Conservation (phyloP, 768 basidiomycete species). For the Solioccasus polychromus region DNA sequence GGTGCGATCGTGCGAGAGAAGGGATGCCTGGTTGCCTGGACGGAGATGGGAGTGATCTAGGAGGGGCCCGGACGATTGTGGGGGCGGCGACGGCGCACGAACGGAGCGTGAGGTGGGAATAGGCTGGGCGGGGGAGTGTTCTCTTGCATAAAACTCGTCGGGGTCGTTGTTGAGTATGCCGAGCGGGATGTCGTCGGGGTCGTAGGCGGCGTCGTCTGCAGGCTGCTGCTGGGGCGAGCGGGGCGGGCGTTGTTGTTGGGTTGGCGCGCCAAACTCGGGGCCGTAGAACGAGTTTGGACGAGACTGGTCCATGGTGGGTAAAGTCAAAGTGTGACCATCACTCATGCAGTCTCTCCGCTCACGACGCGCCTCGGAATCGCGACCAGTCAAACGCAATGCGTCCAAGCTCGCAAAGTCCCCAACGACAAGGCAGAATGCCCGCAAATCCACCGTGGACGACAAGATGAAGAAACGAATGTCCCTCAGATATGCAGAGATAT, state of each 20-base stretch:
- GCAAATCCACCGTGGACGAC: conserved; percentile 63
- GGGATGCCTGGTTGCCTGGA: conserved; percentile 88
- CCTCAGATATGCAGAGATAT: conserved; percentile 87
- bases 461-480: conserved; percentile 97
- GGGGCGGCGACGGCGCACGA: conserved; percentile 65
- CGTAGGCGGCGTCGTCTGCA: conserved; percentile 32
- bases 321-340: conserved; percentile 11
- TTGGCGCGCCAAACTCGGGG: conserved; percentile 22
- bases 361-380: conserved; percentile 45
- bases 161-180: conserved; percentile 31
- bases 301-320: conserved; percentile 31
- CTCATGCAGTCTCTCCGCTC: conserved; percentile 58
- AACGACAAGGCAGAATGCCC: conserved; percentile 39
- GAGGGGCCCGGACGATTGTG: conserved; percentile 51
- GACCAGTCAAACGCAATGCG: conserved; percentile 33
- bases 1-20: conserved; percentile 93
- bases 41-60: conserved; percentile 91
- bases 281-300: conserved; percentile 36
- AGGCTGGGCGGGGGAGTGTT: conserved; percentile 31
- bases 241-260: conserved; percentile 9
- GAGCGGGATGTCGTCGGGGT: conserved; percentile 41
- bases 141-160: conserved; percentile 40
- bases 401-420: conserved; percentile 30
- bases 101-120: conserved; percentile 50
- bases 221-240: conserved; percentile 27